These are phyloP conservation scores for Botryosphaeria dothidea DNA, from an alignment of 2,329 filamentous ascomycete species.

Conservation along the genomic window DNA sequence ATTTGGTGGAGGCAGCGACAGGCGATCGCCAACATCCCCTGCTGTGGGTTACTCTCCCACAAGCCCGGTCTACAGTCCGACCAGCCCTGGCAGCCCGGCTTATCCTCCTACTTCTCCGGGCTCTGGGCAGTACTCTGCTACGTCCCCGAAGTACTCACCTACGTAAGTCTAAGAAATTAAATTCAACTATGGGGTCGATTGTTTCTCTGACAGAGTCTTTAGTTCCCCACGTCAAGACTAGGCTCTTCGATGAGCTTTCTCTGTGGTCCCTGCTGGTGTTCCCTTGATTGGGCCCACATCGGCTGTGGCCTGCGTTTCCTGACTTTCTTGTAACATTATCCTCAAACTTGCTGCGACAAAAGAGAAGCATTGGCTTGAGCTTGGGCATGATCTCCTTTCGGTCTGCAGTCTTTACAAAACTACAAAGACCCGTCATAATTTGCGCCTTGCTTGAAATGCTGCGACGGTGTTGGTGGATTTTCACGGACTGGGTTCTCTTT, in stretches of 20 bases:
- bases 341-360: background rate
- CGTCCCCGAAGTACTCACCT: slow-evolving; percentile 49
- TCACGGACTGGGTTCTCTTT: background rate
- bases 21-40: slow-evolving; percentile 55
- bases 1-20: slow-evolving; percentile 34
- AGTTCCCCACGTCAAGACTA: slow-evolving; percentile 17
- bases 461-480: slow-evolving; percentile 16
- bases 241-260: background rate
- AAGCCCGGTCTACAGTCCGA: slow-evolving; percentile 57
- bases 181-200: too few species aligned
- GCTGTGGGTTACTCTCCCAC: slow-evolving; percentile 69
- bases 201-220: background rate
- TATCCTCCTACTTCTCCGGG: slow-evolving; percentile 37
- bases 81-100: slow-evolving; percentile 51
- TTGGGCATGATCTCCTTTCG: background rate
- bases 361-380: background rate
- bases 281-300: slow-evolving; percentile 17
- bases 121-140: slow-evolving; percentile 37
- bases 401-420: background rate
- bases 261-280: background rate
- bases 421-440: slow-evolving; percentile 16
- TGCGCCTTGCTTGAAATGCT: background rate
- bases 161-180: slow-evolving; percentile 47
- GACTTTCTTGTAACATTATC: background rate
- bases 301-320: background rate